Evolutionary conservation across 83 land plant genomes (phyloP), one percentile per base, ranked within the genome.

Genomic region (Diphasiastrum complanatum): DNA sequence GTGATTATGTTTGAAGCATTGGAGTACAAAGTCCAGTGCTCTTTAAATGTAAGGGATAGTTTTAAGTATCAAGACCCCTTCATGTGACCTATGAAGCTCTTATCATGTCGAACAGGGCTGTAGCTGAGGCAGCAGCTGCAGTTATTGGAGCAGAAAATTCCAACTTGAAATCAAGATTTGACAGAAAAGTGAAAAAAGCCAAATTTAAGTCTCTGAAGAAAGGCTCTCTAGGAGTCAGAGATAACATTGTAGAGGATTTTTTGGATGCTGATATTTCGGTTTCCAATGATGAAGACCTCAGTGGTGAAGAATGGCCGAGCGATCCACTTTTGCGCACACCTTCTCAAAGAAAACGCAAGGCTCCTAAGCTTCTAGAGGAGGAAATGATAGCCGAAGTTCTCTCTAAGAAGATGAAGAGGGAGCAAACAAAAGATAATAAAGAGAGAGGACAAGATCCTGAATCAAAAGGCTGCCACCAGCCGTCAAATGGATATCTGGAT

Each of bases 131-230:
- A 54, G 49, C 33, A 25, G 47, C 62, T 10, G 6, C 62, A 43
- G 62, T 54, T n/a, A 12, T 79, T 77, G 92, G 81, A 60, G 76
- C 72, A 22, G 61, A 45, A 51, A 30, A 23, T 33, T 53, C 35
- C 51, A 52, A 63, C 33, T 46, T 56, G n/a, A 89, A 76, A 53
- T 68, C 78, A 6, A 89, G 84, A 53, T 61, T 69, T 31, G 83
- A 80, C 51, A 88, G 78, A 78, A 92, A 87, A 58, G 5, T 67
- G 47, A 93, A 93, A 73, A 85, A 80, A 69, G 67, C 78, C 34
- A 93, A 89, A 66, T 85, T 88, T 61, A 89, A 83, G 68, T 89
- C 91, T 67, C 69, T 89, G 41, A 78, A 84, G 71, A 81, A 72
- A 51, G 82, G 77, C 27, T 41, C 79, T 48, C 55, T 92, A 33